Evolutionary conservation across 2,329 filamentous ascomycete genomes (phyloP).

Genomic region (Fusarium sp.): DNA sequence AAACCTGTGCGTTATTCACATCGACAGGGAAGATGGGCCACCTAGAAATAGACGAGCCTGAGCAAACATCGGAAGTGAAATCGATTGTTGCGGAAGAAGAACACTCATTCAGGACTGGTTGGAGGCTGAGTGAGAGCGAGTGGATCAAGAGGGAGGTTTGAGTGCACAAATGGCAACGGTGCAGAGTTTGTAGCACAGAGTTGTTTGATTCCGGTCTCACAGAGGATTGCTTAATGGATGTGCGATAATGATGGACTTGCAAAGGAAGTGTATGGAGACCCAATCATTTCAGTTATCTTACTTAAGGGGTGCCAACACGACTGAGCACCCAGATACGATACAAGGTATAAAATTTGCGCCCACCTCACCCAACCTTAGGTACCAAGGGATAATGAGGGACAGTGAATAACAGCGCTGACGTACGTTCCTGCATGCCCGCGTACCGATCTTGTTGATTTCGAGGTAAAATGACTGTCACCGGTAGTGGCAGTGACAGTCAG

Average conservation of each 20-base stretch:
- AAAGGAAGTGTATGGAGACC: neutral
- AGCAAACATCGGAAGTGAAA: neutral
- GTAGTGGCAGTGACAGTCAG: neutral
- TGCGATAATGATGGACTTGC: neutral
- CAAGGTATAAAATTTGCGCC: neutral
- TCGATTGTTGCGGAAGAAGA: neutral
- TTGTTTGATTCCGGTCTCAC: neutral
- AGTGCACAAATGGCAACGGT: neutral
- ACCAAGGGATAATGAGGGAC: neutral
- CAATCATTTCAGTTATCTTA: neutral
- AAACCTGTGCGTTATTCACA: neutral
- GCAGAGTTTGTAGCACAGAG: neutral
- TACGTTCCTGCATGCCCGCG: neutral
- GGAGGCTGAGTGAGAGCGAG: conserved; percentile 29
- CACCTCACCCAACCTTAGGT: neutral
- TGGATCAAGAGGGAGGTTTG: conserved; percentile 13
- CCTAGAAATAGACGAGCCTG: neutral
- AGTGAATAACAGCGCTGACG: neutral
- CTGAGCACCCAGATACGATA: neutral
- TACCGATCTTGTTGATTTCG: neutral
- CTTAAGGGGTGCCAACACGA: neutral
- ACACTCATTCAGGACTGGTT: conserved; percentile 10
- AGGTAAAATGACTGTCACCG: neutral
- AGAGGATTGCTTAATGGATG: neutral
- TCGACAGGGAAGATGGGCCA: neutral